Evolutionary conservation across 805 yeast species (phyloP), one percentile per base, ranked within the genome.

Genomic region (Ogataea corticis): DNA sequence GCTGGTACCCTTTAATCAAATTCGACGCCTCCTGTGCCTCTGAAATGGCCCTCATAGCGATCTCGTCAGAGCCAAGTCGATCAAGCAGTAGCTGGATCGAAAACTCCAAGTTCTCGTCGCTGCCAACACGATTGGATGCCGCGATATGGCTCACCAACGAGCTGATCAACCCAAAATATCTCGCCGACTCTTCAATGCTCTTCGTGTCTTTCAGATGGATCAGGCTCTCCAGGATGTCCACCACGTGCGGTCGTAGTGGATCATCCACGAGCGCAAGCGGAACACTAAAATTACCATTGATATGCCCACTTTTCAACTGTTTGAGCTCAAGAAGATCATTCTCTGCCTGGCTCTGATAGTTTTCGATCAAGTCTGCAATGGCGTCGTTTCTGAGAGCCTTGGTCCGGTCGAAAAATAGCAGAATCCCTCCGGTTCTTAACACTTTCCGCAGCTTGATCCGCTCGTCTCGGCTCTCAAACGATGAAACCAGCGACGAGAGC

Each of bases 351-450:
- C 77, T 81, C 43, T 71, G 74, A 62, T 80, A 89, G 45, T 75
- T 76, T n/a, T 73, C 69, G 38, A 88, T 78, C 58, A 87, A 85
- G 49, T 84, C 86, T 42, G 72, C 74, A 38, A 89, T 72, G 7
- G 73, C 72, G n/a, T 78, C 83, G 54, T 75, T 76, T 18, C 78
- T 72, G 46, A 88, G 67, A 1, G 65, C 65, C 38, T 75, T 75
- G 67, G 85, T 75, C 19, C 70, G 67, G 25, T 70, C 69, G 42
- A 85, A 73, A 14, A 86, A 66, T 32, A 71, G 63, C 15, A 71
- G 72, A 10, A 87, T 61, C 0, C 87, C 86, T 13, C 78, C 75
- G 12, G 82, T 75, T 48, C 73, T 73, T 46, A 87, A 67, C 53
- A 73, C 83, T 1, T 82, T 72, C 41, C 95, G 75, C 10, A 87